Conservation (phyloP, 768 basidiomycete species). For the Amanita jacksonii region DNA sequence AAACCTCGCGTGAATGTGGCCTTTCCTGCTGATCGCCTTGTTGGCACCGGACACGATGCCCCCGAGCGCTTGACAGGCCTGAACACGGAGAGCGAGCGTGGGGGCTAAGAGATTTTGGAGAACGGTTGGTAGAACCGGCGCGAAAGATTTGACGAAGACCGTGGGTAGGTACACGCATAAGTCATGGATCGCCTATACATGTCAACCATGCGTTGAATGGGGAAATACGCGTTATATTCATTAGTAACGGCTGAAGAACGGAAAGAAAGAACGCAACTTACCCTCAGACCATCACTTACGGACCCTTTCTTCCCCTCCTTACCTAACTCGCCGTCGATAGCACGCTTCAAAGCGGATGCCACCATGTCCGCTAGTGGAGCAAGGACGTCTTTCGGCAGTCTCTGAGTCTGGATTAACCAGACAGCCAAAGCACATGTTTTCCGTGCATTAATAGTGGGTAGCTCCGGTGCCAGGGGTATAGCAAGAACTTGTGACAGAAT, state of each 20-base stretch:
- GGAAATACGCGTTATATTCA: not conserved
- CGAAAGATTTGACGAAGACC: conserved; percentile 63
- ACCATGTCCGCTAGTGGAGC: conserved; percentile 57
- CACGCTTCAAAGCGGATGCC: conserved; percentile 61
- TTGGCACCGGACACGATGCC: conserved; percentile 51
- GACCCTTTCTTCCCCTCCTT: conserved; percentile 88
- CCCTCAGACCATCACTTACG: conserved; percentile 69
- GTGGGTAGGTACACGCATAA: conserved; percentile 51
- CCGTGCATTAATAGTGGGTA: conserved; percentile 79
- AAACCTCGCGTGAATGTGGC: conserved; percentile 39
- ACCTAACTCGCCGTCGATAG: conserved; percentile 75
- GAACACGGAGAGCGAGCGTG: conserved; percentile 53
- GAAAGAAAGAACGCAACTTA: conserved; percentile 19
- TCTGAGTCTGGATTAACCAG: conserved; percentile 63
- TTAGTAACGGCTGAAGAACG: too few species aligned
- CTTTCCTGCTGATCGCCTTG: conserved; percentile 29
- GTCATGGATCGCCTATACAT: conserved; percentile 59
- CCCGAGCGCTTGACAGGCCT: conserved; percentile 69
- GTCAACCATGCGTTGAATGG: not conserved
- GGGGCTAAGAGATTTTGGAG: conserved; percentile 54
- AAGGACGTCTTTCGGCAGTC: conserved; percentile 54
- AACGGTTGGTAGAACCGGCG: conserved; percentile 44
- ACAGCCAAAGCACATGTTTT: conserved; percentile 78
- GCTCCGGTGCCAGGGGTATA: conserved; percentile 56
- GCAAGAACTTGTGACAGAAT: conserved; percentile 58